Percentiles rank a stretch among this genome's conserved stretches.
Evolutionary conservation across 805 yeast genomes (phyloP).

Genomic region (Teunomyces kruisii): DNA sequence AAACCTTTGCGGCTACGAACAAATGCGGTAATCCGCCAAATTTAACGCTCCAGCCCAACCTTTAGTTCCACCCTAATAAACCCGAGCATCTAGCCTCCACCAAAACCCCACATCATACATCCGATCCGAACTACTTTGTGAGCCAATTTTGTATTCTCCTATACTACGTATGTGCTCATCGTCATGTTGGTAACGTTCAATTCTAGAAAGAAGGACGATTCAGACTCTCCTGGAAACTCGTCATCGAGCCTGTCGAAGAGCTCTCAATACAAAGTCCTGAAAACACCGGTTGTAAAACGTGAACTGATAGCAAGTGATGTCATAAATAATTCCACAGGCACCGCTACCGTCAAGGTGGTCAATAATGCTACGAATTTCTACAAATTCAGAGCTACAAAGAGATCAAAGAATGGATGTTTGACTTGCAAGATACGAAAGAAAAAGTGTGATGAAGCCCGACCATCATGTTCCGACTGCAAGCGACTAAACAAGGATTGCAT

Average conservation of each 20-base stretch:
- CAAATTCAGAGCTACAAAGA: constrained; percentile 22
- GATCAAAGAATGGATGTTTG: constrained; percentile 62
- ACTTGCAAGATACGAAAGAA: constrained; percentile 69
- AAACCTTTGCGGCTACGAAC: background rate
- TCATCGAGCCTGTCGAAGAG: background rate
- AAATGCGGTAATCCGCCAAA: background rate
- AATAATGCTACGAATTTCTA: constrained; percentile 14
- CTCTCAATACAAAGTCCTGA: background rate
- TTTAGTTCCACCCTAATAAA: background rate
- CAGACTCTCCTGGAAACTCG: background rate
- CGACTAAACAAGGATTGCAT: constrained; percentile 48
- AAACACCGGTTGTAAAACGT: background rate
- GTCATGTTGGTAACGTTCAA: constrained; percentile 23
- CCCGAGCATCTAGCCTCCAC: background rate
- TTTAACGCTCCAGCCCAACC: background rate
- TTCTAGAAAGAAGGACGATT: constrained; percentile 10
- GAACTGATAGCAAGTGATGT: background rate
- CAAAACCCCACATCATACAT: background rate
- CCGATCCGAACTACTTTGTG: background rate
- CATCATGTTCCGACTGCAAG: constrained; percentile 50
- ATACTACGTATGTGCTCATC: background rate
- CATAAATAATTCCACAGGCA: background rate
- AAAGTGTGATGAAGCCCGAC: constrained; percentile 52
- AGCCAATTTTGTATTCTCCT: background rate
- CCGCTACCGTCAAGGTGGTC: constrained; percentile 13